phyloP scores from a whole-genome alignment of 2,329 filamentous ascomycete genomes.

The Colletotrichum magnum region DNA sequence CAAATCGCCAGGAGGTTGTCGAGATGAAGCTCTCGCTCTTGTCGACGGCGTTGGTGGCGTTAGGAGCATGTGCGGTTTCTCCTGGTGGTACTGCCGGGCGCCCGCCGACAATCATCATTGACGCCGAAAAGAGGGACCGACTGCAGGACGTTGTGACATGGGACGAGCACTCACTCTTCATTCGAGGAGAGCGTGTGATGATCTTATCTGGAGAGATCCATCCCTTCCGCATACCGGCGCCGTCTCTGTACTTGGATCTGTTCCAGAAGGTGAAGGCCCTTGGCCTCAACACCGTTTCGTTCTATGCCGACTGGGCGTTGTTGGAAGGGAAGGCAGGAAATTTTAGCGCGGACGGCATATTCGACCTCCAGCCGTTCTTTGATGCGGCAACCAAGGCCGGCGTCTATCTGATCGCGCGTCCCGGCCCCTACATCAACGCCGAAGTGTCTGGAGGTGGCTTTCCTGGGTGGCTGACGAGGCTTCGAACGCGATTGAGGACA shows the following conservation, averaged over 20 bases:
- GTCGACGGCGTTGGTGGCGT: constrained; percentile 30
- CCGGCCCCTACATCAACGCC: constrained; percentile 84
- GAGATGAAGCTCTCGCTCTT: constrained; percentile 15
- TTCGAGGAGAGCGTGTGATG: constrained; percentile 78
- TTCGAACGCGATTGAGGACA: constrained; percentile 76
- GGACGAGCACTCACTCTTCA: constrained; percentile 79
- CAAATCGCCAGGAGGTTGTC: not conserved
- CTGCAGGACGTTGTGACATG: constrained; percentile 70
- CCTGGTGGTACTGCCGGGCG: constrained; percentile 36
- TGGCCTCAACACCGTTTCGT: constrained; percentile 84
- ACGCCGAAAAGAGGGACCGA: constrained; percentile 44
- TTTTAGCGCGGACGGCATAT: constrained; percentile 79
- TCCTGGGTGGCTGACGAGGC: constrained; percentile 82
- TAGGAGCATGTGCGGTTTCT: constrained; percentile 39
- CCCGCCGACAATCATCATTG: constrained; percentile 41
- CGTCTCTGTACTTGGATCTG: constrained; percentile 73
- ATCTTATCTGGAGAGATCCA: constrained; percentile 83
- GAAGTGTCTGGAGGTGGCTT: constrained; percentile 84
- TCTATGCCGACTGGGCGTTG: constrained; percentile 85
- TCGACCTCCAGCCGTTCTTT: constrained; percentile 82
- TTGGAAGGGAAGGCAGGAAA: constrained; percentile 80
- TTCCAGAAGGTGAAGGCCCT: constrained; percentile 88
- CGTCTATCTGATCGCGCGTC: constrained; percentile 81
- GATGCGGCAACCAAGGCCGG: constrained; percentile 80
- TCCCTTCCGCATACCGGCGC: constrained; percentile 69